Conservation (phyloP, 148 eudicot species). For the Talinum fruticosum region DNA sequence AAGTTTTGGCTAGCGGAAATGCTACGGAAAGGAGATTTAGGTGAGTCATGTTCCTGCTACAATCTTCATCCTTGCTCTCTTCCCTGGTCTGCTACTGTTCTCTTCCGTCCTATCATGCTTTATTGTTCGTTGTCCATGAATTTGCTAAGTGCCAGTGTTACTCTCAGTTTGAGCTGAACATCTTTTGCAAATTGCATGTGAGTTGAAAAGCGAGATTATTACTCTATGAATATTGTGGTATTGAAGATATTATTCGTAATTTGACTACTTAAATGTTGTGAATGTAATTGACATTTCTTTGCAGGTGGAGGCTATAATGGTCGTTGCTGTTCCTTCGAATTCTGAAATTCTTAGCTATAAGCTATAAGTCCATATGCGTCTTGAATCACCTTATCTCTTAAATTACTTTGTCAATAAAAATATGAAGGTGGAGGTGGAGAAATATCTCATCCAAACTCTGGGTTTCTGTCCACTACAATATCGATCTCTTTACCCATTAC, state of each 20-base stretch:
- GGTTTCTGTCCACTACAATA: neutral
- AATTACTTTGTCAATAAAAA: neutral
- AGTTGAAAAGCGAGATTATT: neutral
- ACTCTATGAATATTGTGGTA: neutral
- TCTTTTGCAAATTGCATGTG: neutral
- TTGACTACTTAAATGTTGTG: too few species aligned
- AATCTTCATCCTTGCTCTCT: neutral
- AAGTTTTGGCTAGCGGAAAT: slow-evolving; percentile 97
- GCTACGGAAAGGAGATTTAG: slow-evolving; percentile 96
- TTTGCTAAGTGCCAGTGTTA: neutral
- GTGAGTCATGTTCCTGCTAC: slow-evolving; percentile 28
- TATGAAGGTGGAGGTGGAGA: too few species aligned
- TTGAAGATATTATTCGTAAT: neutral
- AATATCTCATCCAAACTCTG: too few species aligned
- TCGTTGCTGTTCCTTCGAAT: neutral
- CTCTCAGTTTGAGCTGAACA: neutral
- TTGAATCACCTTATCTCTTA: neutral
- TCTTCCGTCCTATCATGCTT: neutral
- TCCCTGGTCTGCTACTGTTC: neutral
- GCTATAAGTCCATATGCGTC: neutral
- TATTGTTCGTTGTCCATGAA: neutral
- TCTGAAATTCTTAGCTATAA: neutral
- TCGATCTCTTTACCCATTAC: too few species aligned
- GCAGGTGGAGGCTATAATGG: neutral
- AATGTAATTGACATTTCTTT: neutral